Conservation (phyloP, 306 rosid genomes). For the Macrotyloma uniflorum region DNA sequence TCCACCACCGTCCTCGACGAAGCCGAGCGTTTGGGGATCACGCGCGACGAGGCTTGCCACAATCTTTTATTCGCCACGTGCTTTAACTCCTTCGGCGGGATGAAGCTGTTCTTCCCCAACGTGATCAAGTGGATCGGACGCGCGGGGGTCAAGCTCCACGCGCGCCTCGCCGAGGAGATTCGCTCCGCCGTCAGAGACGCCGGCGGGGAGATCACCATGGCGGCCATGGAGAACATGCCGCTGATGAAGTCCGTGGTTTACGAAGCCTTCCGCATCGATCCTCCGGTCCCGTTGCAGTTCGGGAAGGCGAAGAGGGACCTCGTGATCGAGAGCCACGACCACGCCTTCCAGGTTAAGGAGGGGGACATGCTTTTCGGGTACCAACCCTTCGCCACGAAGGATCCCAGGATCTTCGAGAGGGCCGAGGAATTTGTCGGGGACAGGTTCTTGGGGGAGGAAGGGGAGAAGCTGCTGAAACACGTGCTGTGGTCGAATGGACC, state of each 20-base stretch:
- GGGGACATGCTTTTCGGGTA: constrained; percentile 86
- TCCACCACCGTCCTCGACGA: constrained; percentile 65
- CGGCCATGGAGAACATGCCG: constrained; percentile 83
- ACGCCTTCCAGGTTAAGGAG: constrained; percentile 68
- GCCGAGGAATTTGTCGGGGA: constrained; percentile 75
- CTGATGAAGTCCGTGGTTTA: constrained; percentile 86
- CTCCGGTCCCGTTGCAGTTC: constrained; percentile 80
- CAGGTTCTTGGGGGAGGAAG: constrained; percentile 81
- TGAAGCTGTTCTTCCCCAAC: constrained; percentile 78
- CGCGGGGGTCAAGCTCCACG: constrained; percentile 73
- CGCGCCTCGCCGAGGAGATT: constrained; percentile 66
- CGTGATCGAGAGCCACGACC: constrained; percentile 83
- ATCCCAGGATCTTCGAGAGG: constrained; percentile 66
- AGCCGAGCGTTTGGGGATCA: constrained; percentile 71
- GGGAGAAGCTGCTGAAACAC: constrained; percentile 70
- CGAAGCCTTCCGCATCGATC: constrained; percentile 77
- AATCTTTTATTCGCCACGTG: constrained; percentile 84
- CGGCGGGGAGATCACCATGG: constrained; percentile 84
- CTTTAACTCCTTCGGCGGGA: constrained; percentile 85
- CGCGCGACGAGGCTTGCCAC: constrained; percentile 90
- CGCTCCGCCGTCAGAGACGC: constrained; percentile 59
- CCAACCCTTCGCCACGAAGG: constrained; percentile 90
- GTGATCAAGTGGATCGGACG: constrained; percentile 77
- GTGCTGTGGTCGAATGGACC: constrained; percentile 96
- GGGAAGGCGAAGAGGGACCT: constrained; percentile 70